phyloP scores from a whole-genome alignment of 352 stramenopile species.

The Phytophthora colocasiae region DNA sequence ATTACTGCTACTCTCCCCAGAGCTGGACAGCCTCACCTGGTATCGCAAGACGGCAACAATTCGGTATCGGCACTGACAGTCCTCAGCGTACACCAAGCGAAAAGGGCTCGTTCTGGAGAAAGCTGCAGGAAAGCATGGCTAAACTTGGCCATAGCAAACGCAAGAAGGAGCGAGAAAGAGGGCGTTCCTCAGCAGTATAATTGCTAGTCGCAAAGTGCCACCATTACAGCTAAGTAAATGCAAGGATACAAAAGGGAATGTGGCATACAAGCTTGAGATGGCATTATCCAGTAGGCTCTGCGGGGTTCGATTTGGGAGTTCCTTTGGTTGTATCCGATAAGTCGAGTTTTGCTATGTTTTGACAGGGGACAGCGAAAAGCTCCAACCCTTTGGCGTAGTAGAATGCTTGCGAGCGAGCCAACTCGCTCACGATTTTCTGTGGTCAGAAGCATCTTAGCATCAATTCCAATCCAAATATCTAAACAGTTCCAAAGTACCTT shows the following conservation, averaged over 20 bases:
- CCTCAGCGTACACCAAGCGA: slow-evolving; percentile 45
- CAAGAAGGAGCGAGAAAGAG: slow-evolving; percentile 57
- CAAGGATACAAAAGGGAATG: not conserved
- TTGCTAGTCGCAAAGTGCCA: not conserved
- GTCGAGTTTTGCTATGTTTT: slow-evolving; percentile 51
- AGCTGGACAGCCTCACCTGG: slow-evolving; percentile 86
- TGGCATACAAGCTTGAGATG: not conserved
- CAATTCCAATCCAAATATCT: not conserved
- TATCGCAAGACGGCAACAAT: slow-evolving; percentile 71
- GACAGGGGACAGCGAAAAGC: slow-evolving; percentile 64
- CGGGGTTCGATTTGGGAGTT: slow-evolving; percentile 14
- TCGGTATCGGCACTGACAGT: slow-evolving; percentile 71
- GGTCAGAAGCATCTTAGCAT: not conserved
- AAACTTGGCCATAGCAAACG: slow-evolving; percentile 67
- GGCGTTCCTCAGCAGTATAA: slow-evolving; percentile 37
- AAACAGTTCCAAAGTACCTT: slow-evolving; percentile 48
- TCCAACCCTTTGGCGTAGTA: slow-evolving; percentile 84
- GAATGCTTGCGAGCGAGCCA: slow-evolving; percentile 76
- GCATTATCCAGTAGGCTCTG: not conserved
- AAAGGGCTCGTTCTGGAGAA: slow-evolving; percentile 75
- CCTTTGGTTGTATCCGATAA: slow-evolving; percentile 17
- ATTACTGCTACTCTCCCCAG: slow-evolving; percentile 85
- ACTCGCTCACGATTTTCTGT: slow-evolving; percentile 78
- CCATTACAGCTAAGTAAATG: not conserved
- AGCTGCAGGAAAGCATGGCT: slow-evolving; percentile 72